These are phyloP conservation scores for Erodium moschatum DNA, from an alignment of 441 rosid genomes.

Conservation along the genomic window DNA sequence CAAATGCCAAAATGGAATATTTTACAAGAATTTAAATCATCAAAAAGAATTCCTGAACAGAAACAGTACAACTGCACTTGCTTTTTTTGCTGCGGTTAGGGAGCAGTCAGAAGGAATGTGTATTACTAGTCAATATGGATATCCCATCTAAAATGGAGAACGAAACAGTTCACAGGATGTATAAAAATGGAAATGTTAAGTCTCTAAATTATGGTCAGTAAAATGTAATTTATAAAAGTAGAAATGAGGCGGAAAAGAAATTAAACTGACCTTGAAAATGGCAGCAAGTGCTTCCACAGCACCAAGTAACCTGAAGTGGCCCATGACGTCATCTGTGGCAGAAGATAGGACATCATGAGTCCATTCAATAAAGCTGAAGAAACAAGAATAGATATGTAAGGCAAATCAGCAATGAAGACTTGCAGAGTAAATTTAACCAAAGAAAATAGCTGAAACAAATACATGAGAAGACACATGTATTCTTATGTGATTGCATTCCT, in stretches of 20 bases:
- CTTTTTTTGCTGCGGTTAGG: background rate
- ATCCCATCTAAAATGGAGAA: background rate
- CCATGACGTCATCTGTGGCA: constrained; percentile 42
- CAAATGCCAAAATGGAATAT: constrained; percentile 7
- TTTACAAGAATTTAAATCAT: background rate
- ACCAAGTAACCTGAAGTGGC: constrained; percentile 68
- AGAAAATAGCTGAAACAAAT: background rate
- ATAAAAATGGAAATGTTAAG: constrained; percentile 1
- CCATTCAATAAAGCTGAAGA: constrained; percentile 73
- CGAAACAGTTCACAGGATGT: background rate
- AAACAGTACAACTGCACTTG: background rate
- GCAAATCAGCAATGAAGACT: constrained; percentile 1
- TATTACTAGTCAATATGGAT: constrained; percentile 1
- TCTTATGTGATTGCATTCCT: background rate
- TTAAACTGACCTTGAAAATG: constrained; percentile 63
- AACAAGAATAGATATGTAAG: constrained; percentile 16
- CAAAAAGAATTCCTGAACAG: constrained; percentile 3
- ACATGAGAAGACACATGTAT: background rate
- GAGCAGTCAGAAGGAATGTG: background rate
- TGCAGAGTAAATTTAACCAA: constrained; percentile 9
- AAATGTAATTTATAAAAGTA: background rate
- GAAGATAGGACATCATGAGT: constrained; percentile 64
- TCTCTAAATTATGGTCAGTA: background rate
- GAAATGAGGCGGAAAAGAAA: constrained; percentile 11
- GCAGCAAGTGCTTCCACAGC: constrained; percentile 78